These are phyloP conservation scores for Geranium incanum DNA, from an alignment of 441 rosid genomes.

Conservation along the genomic window DNA sequence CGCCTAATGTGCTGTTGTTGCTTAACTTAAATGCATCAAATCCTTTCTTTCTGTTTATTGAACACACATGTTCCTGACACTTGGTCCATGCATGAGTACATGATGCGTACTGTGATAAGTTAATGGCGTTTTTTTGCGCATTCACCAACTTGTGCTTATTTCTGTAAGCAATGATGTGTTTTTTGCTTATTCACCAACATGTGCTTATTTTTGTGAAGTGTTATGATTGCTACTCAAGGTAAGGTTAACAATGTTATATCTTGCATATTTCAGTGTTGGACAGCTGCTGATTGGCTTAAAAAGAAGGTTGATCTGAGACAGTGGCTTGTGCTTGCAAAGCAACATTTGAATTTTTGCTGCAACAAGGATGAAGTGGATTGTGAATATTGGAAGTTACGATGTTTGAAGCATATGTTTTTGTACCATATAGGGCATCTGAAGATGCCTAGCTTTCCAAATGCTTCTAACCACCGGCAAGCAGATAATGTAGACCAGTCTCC, in stretches of 20 bases:
- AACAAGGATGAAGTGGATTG: conserved; percentile 52
- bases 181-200: no score
- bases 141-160: background rate
- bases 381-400: conserved; percentile 45
- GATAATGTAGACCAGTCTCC: conserved; percentile 24
- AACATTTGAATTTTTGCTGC: conserved; percentile 57
- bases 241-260: background rate
- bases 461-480: conserved; percentile 21
- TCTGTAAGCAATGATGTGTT: background rate
- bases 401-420: conserved; percentile 55
- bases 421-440: conserved; percentile 26
- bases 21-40: background rate
- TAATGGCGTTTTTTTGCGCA: background rate
- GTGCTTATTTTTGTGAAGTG: no score
- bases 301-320: conserved; percentile 51
- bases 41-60: background rate
- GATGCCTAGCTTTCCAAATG: conserved; percentile 24
- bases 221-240: conserved; percentile 9
- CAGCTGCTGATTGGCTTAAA: conserved; percentile 62
- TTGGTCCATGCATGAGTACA: background rate
- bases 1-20: background rate
- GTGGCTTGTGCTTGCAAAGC: conserved; percentile 59
- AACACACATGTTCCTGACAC: background rate
- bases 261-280: conserved; percentile 55
- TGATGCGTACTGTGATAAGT: background rate